Percentiles rank a stretch among this genome's conserved stretches.
Evolutionary conservation across 2,329 filamentous ascomycete genomes (phyloP).

Genomic region (Penicillium palitans): DNA sequence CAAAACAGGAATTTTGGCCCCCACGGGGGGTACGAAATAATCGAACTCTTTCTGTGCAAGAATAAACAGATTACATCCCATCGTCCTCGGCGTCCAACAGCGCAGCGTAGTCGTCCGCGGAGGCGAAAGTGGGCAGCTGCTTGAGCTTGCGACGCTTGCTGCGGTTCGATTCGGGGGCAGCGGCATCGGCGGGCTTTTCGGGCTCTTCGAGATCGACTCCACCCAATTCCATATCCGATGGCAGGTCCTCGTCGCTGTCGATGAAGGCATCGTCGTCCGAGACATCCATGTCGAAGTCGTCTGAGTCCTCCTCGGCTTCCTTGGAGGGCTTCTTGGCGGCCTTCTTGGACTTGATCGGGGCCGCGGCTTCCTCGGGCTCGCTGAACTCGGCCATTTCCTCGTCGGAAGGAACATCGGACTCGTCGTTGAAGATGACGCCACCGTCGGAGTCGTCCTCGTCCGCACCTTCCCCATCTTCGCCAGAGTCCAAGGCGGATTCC

Average conservation of each 20-base stretch:
- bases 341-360: slow-evolving; percentile 24
- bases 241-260: slow-evolving; percentile 57
- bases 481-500: slow-evolving; percentile 53
- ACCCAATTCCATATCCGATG: slow-evolving; percentile 50
- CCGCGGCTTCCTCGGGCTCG: slow-evolving; percentile 43
- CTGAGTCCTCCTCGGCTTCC: slow-evolving; percentile 55
- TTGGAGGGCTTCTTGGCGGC: slow-evolving; percentile 26
- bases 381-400: slow-evolving; percentile 51
- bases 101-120: slow-evolving; percentile 87
- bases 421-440: slow-evolving; percentile 51
- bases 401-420: slow-evolving; percentile 48
- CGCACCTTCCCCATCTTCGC: slow-evolving; percentile 44
- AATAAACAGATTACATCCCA: slow-evolving; percentile 33
- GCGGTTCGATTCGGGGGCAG: slow-evolving; percentile 45
- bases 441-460: slow-evolving; percentile 44
- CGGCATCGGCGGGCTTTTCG: slow-evolving; percentile 41
- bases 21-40: background rate
- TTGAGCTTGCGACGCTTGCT: slow-evolving; percentile 82
- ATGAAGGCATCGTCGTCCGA: slow-evolving; percentile 49
- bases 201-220: slow-evolving; percentile 44
- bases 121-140: slow-evolving; percentile 88
- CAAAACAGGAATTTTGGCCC: slow-evolving; percentile 3
- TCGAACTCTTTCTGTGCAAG: background rate
- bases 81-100: slow-evolving; percentile 72
- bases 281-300: slow-evolving; percentile 53